Evolutionary conservation across 495 filamentous ascomycete species (phyloP).

Genomic region (Darksidea phi): DNA sequence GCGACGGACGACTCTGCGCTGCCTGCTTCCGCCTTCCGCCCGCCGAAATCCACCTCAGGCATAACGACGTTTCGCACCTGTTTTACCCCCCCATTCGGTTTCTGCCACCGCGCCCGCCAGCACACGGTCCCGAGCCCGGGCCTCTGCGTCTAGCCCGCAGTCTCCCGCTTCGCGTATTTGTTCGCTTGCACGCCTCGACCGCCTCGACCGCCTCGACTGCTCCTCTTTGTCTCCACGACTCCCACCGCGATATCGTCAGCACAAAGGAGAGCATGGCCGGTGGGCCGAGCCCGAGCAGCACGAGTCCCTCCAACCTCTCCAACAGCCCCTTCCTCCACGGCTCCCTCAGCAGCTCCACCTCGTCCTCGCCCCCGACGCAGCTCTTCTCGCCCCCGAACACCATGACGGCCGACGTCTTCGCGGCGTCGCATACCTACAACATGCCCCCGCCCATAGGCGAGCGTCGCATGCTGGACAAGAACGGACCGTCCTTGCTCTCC

Average conservation of each 20-base stretch:
- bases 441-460: conserved; percentile 31
- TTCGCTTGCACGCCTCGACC: conserved; percentile 25
- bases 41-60: conserved; percentile 11
- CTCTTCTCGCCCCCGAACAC: conserved; percentile 25
- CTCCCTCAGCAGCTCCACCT: conserved; percentile 36
- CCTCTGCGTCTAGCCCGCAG: conserved; percentile 15
- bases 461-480: conserved; percentile 31
- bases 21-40: conserved; percentile 2
- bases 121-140: conserved; percentile 7
- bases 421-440: conserved; percentile 29
- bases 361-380: conserved; percentile 37
- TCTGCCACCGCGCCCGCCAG: conserved; percentile 4
- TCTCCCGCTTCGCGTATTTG: conserved; percentile 9
- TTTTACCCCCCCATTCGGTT: conserved; percentile 16
- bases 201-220: conserved; percentile 18
- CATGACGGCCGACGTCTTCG: conserved; percentile 36
- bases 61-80: conserved; percentile 36
- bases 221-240: conserved; percentile 24
- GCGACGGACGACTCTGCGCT: conserved; percentile 31
- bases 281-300: conserved; percentile 43
- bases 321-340: conserved; percentile 37
- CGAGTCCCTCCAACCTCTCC: conserved; percentile 35
- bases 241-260: conserved; percentile 15
- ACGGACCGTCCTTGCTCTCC: conserved; percentile 29
- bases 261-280: conserved; percentile 39